phyloP scores from a whole-genome alignment of 2,329 filamentous ascomycete genomes.

The Alternaria angustiovoidea region DNA sequence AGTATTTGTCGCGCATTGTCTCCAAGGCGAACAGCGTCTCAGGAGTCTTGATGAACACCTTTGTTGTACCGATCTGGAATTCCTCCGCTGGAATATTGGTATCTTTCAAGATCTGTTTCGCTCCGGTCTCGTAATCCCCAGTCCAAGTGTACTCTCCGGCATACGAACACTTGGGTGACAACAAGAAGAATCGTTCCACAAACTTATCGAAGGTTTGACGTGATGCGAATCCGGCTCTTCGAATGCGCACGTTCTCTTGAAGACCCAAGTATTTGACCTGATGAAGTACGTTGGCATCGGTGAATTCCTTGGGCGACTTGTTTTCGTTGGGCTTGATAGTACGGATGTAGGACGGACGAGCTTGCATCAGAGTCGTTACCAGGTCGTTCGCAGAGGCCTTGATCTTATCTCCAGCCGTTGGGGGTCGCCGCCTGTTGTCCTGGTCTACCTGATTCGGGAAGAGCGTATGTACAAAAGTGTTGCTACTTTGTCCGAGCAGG shows the following conservation, averaged over 20 bases:
- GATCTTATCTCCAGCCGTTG: conserved; percentile 95
- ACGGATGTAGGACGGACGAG: conserved; percentile 95
- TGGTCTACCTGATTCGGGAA: conserved; percentile 95
- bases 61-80: conserved; percentile 95
- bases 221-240: conserved; percentile 94
- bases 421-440: conserved; percentile 92
- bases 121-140: conserved; percentile 84
- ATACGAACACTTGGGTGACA: conserved; percentile 94
- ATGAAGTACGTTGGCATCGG: conserved; percentile 89
- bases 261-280: conserved; percentile 99
- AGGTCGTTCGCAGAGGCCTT: conserved; percentile 93
- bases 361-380: conserved; percentile 95
- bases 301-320: conserved; percentile 94
- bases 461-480: conserved; percentile 83
- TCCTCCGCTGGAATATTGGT: conserved; percentile 95
- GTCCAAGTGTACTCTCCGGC: conserved; percentile 97
- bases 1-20: conserved; percentile 97
- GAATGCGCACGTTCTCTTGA: conserved; percentile 98
- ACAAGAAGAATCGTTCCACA: conserved; percentile 93
- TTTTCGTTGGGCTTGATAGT: conserved; percentile 99
- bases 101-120: conserved; percentile 92
- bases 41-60: conserved; percentile 97
- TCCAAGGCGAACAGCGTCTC: conserved; percentile 96
- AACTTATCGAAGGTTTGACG: conserved; percentile 98
- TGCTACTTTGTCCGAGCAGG: conserved; percentile 82